Evolutionary conservation across 805 yeast species (phyloP).

Genomic region (Metschnikowia similis): DNA sequence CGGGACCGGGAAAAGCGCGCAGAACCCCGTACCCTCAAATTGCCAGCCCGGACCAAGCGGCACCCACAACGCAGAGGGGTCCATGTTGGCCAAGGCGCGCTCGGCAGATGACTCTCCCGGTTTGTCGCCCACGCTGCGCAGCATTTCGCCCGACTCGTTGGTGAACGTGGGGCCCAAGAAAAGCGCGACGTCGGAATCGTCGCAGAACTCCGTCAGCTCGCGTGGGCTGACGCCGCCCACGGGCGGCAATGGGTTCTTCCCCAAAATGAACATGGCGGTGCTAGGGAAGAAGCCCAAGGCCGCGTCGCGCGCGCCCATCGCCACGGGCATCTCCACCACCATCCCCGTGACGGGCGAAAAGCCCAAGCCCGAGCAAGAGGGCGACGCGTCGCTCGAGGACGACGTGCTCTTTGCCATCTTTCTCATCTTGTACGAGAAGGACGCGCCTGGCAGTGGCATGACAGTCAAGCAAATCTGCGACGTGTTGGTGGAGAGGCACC

Average conservation of each 20-base stretch:
- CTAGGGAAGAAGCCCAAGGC: constrained; percentile 29
- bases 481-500: constrained; percentile 65
- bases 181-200: constrained; percentile 9
- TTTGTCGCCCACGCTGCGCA: constrained; percentile 33
- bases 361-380: constrained; percentile 64
- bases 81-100: neutral
- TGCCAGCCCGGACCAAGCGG: no score
- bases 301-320: constrained; percentile 48
- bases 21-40: no score
- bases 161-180: constrained; percentile 26
- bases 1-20: no score
- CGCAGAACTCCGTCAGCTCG: constrained; percentile 21
- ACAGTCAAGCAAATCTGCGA: constrained; percentile 89
- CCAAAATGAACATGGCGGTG: constrained; percentile 7
- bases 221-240: constrained; percentile 32
- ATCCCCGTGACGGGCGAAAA: constrained; percentile 73
- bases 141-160: constrained; percentile 42
- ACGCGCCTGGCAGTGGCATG: constrained; percentile 70
- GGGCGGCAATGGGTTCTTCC: constrained; percentile 1
- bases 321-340: constrained; percentile 71
- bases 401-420: constrained; percentile 74
- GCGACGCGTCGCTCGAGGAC: constrained; percentile 60
- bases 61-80: neutral
- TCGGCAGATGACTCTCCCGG: constrained; percentile 10
- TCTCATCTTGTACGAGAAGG: constrained; percentile 64